Conservation (phyloP, 2,329 filamentous ascomycete genomes). For the Camillea tinctor region DNA sequence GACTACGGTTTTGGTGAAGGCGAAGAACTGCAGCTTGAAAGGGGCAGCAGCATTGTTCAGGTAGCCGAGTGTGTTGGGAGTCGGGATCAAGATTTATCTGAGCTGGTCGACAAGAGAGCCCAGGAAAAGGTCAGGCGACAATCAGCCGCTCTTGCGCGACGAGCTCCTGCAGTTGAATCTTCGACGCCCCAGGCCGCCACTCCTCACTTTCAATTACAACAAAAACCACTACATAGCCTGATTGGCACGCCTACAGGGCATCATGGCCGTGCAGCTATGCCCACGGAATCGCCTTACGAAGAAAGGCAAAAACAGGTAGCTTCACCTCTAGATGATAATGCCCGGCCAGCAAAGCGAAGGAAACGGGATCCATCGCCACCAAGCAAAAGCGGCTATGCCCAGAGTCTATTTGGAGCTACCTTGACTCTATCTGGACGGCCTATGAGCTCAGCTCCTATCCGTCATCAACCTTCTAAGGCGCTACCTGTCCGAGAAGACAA, state of each 20-base stretch:
- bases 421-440: conserved; percentile 43
- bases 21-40: conserved; percentile 77
- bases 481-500: conserved; percentile 8
- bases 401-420: conserved; percentile 49
- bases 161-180: conserved; percentile 22
- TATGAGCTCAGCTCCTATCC: conserved; percentile 32
- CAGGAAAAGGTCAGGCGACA: conserved; percentile 55
- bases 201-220: conserved; percentile 38
- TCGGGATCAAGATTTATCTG: conserved; percentile 74
- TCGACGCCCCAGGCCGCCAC: conserved; percentile 26
- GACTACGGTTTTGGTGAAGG: conserved; percentile 71
- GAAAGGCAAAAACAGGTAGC: conserved; percentile 42
- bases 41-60: conserved; percentile 73
- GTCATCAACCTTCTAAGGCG: conserved; percentile 17
- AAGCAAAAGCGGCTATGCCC: conserved; percentile 49
- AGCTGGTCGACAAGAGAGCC: conserved; percentile 67
- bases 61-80: conserved; percentile 73
- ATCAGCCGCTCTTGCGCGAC: conserved; percentile 42
- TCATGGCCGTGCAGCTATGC: conserved; percentile 58
- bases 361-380: conserved; percentile 38
- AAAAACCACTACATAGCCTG: conserved; percentile 54
- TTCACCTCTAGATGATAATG: conserved; percentile 23
- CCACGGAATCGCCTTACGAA: conserved; percentile 65
- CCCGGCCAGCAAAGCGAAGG: conserved; percentile 40
- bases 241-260: conserved; percentile 65